These are phyloP conservation scores for Euphorbia celastroides DNA, from an alignment of 441 rosid species.

Conservation along the genomic window DNA sequence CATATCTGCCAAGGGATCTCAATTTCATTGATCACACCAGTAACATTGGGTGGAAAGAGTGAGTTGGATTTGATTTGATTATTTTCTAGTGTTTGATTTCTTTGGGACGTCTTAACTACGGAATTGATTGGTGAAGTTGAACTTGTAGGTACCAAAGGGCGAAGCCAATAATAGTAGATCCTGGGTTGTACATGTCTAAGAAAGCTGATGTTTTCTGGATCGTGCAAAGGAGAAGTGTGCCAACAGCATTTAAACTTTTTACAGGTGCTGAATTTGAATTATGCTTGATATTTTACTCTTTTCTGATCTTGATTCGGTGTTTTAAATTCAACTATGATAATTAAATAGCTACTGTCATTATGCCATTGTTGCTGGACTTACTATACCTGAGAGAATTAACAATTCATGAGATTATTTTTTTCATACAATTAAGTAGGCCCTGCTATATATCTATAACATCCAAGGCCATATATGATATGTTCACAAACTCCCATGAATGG, in stretches of 20 bases:
- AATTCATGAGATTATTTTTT: no score
- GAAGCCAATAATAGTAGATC: conserved; percentile 80
- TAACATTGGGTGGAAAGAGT: conserved; percentile 92
- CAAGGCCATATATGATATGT: no score
- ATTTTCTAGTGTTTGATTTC: background rate
- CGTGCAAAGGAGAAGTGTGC: conserved; percentile 90
- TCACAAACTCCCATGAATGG: no score
- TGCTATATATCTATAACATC: no score
- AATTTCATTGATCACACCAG: conserved; percentile 83
- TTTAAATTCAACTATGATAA: background rate
- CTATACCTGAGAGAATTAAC: no score
- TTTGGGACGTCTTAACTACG: conserved; percentile 13
- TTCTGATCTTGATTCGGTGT: background rate
- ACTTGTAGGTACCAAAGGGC: conserved; percentile 70
- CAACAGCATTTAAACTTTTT: conserved; percentile 89
- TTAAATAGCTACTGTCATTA: background rate
- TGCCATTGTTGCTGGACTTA: background rate
- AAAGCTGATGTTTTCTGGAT: conserved; percentile 95
- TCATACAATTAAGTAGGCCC: no score
- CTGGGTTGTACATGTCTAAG: conserved; percentile 83
- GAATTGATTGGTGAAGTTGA: conserved; percentile 10
- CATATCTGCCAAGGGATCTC: conserved; percentile 63
- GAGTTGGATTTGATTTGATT: conserved; percentile 24
- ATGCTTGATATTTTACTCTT: conserved; percentile 1
- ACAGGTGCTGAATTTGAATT: no score